A percentile compares a stretch with the other conserved stretches of the same genome.
phyloP scores from a whole-genome alignment of 768 basidiomycete genomes.

The Hericium rajendrae region DNA sequence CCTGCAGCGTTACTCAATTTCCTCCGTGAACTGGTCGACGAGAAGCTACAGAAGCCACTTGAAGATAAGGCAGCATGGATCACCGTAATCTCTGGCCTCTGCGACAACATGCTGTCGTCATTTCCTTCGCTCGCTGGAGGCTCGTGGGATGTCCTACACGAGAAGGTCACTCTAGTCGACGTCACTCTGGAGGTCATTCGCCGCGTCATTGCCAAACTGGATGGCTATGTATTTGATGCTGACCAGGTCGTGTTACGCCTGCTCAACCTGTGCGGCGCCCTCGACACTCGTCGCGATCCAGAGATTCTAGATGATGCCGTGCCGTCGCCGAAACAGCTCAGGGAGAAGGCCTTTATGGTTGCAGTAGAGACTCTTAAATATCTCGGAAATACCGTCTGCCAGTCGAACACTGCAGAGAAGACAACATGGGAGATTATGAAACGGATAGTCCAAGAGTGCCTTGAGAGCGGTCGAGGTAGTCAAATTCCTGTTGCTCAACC shows the following conservation, averaged over 20 bases:
- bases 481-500: conserved; percentile 12
- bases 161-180: conserved; percentile 47
- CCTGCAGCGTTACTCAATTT: conserved; percentile 13
- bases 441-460: conserved; percentile 23
- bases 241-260: conserved; percentile 38
- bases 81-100: conserved; percentile 33
- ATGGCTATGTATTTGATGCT: conserved; percentile 40
- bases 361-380: conserved; percentile 37
- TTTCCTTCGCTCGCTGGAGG: conserved; percentile 46
- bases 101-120: conserved; percentile 41
- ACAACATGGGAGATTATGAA: conserved; percentile 35
- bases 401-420: conserved; percentile 21
- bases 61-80: conserved; percentile 36
- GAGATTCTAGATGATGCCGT: conserved; percentile 29
- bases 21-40: conserved; percentile 8
- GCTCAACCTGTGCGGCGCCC: conserved; percentile 40
- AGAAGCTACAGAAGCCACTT: conserved; percentile 10
- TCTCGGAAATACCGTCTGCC: conserved; percentile 30
- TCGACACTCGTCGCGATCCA: conserved; percentile 53
- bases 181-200: conserved; percentile 45
- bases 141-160: conserved; percentile 45
- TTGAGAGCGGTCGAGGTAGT: conserved; percentile 34
- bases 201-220: conserved; percentile 34
- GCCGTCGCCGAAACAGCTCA: conserved; percentile 39
- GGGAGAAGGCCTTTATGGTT: conserved; percentile 34